Evolutionary conservation across 208 protist species (phyloP).

Genomic region (Zelonia costaricensis): DNA sequence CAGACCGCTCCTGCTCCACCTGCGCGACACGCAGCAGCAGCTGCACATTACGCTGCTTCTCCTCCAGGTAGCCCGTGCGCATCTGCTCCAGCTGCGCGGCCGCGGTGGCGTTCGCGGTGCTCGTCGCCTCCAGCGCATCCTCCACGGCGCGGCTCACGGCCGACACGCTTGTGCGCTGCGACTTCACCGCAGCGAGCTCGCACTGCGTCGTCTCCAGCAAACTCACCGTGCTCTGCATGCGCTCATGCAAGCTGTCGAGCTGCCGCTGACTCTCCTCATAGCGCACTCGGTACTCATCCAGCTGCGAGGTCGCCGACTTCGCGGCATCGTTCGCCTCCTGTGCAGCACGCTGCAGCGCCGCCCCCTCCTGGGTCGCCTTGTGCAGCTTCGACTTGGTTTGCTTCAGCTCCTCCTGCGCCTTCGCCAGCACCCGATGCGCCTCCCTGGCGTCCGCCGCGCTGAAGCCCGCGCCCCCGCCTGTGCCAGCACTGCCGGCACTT

Average conservation of each 20-base stretch:
- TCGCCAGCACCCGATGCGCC: slow-evolving; percentile 2
- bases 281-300: slow-evolving; percentile 44
- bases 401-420: slow-evolving; percentile 29
- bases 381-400: slow-evolving; percentile 26
- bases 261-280: slow-evolving; percentile 39
- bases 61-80: slow-evolving; percentile 59
- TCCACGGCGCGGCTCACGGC: slow-evolving; percentile 25
- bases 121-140: slow-evolving; percentile 28
- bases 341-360: slow-evolving; percentile 18
- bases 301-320: slow-evolving; percentile 2
- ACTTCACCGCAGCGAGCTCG: slow-evolving; percentile 38
- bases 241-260: slow-evolving; percentile 32
- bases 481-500: not conserved
- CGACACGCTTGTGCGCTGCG: slow-evolving; percentile 28
- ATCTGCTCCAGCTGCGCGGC: slow-evolving; percentile 42
- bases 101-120: slow-evolving; percentile 3
- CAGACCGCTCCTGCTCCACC: slow-evolving; percentile 48
- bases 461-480: too few species aligned
- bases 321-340: slow-evolving; percentile 31
- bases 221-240: slow-evolving; percentile 42
- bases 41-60: slow-evolving; percentile 79
- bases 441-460: slow-evolving; percentile 8
- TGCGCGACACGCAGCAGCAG: slow-evolving; percentile 62
- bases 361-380: slow-evolving; percentile 12
- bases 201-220: slow-evolving; percentile 55